Conservation (phyloP, 129 eudicot species). For the carrot (Daucus carota) region DNA sequence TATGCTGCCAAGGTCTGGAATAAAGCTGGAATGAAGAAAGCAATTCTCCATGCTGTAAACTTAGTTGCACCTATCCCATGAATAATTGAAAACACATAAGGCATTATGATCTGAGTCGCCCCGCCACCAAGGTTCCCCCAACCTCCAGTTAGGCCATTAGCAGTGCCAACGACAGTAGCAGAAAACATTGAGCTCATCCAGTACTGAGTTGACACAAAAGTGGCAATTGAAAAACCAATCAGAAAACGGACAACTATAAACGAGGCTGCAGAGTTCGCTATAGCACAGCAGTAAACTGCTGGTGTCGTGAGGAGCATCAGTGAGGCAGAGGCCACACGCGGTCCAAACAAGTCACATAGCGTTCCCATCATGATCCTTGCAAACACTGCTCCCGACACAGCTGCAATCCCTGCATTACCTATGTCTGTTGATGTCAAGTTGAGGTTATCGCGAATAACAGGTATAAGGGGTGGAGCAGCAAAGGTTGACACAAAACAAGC, state of each 20-base stretch:
- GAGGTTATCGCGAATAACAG: slow-evolving; percentile 29
- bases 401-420: slow-evolving; percentile 31
- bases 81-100: slow-evolving; percentile 20
- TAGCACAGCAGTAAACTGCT: slow-evolving; percentile 16
- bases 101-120: slow-evolving; percentile 33
- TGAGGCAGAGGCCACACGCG: slow-evolving; percentile 25
- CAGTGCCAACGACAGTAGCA: slow-evolving; percentile 24
- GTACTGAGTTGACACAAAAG: slow-evolving; percentile 18
- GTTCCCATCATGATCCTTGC: slow-evolving; percentile 29
- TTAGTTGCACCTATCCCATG: slow-evolving; percentile 6
- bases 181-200: slow-evolving; percentile 27
- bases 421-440: slow-evolving; percentile 25
- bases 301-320: slow-evolving; percentile 29
- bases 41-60: slow-evolving; percentile 29
- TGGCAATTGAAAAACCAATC: slow-evolving; percentile 17
- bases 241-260: slow-evolving; percentile 22
- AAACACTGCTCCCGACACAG: slow-evolving; percentile 29
- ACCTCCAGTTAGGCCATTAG: slow-evolving; percentile 30
- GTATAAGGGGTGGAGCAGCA: slow-evolving; percentile 35
- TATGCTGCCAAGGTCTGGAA: slow-evolving; percentile 24
- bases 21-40: slow-evolving; percentile 29
- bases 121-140: slow-evolving; percentile 38
- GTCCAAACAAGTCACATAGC: slow-evolving; percentile 28
- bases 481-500: slow-evolving; percentile 28
- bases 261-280: slow-evolving; percentile 11